These are phyloP conservation scores for Boechera divaricarpa DNA, from an alignment of 345 rosid species.

Conservation along the genomic window DNA sequence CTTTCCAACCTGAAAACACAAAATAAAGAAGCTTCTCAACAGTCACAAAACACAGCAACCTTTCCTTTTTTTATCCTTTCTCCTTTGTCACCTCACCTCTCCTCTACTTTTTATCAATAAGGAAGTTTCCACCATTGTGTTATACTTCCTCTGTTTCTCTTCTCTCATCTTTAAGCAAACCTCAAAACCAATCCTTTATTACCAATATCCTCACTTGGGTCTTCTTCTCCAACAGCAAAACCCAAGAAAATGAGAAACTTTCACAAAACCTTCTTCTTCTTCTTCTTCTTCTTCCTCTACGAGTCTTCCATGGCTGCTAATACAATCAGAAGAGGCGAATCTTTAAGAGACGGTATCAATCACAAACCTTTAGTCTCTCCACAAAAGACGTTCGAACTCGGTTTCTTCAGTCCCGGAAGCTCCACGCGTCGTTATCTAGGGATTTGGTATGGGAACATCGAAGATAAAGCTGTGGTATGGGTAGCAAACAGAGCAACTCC, in stretches of 20 bases:
- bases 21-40: slow-evolving; percentile 32
- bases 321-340: slow-evolving; percentile 35
- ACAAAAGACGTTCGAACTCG: slow-evolving; percentile 43
- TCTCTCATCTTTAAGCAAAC: slow-evolving; percentile 7
- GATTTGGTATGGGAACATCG: slow-evolving; percentile 46
- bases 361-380: slow-evolving; percentile 41
- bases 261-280: slow-evolving; percentile 4
- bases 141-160: slow-evolving; percentile 21
- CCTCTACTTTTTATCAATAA: neutral
- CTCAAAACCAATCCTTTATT: slow-evolving; percentile 8
- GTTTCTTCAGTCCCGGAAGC: slow-evolving; percentile 44
- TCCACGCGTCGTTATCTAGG: slow-evolving; percentile 40
- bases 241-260: slow-evolving; percentile 29
- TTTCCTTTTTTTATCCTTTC: slow-evolving; percentile 16
- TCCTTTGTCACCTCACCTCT: slow-evolving; percentile 36
- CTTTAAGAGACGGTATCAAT: slow-evolving; percentile 36
- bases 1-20: slow-evolving; percentile 28
- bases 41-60: slow-evolving; percentile 35
- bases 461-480: slow-evolving; percentile 46
- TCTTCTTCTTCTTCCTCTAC: slow-evolving; percentile 21
- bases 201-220: slow-evolving; percentile 25
- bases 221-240: slow-evolving; percentile 7
- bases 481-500: slow-evolving; percentile 69
- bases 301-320: slow-evolving; percentile 36
- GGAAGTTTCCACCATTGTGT: slow-evolving; percentile 39